These are phyloP conservation scores for Sporothrix pseudoabietina DNA, from an alignment of 2,329 filamentous ascomycete species.

Conservation along the genomic window DNA sequence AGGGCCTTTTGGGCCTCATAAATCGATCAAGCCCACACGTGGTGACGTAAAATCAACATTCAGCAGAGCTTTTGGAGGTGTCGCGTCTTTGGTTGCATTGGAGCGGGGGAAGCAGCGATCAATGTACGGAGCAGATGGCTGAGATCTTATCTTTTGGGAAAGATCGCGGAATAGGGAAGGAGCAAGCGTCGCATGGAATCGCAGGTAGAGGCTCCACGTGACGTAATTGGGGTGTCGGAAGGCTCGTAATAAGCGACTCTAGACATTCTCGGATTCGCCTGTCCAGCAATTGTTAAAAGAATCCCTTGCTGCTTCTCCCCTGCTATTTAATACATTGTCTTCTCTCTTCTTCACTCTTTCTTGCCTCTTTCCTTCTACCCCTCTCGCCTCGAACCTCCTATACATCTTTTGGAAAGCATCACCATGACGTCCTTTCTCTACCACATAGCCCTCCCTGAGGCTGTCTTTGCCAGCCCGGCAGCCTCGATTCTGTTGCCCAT, in stretches of 20 bases:
- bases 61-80: neutral
- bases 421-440: conserved; percentile 78
- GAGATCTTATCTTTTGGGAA: conserved; percentile 9
- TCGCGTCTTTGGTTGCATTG: neutral
- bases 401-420: neutral
- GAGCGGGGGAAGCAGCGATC: neutral
- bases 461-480: conserved; percentile 71
- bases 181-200: conserved; percentile 13
- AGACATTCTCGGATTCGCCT: neutral
- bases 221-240: conserved; percentile 18
- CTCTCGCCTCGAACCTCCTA: neutral
- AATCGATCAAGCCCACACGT: neutral
- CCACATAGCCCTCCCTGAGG: conserved; percentile 71
- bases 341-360: neutral
- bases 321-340: neutral
- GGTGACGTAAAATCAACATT: neutral
- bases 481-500: conserved; percentile 76
- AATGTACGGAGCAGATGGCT: neutral
- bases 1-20: neutral
- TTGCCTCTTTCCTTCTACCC: neutral
- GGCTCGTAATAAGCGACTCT: conserved; percentile 15
- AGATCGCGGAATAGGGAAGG: conserved; percentile 12
- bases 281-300: neutral
- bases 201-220: conserved; percentile 21
- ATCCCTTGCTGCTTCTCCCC: neutral